These are phyloP conservation scores for Yarrowia galli DNA, from an alignment of 1,139 yeast genomes.

Conservation along the genomic window DNA sequence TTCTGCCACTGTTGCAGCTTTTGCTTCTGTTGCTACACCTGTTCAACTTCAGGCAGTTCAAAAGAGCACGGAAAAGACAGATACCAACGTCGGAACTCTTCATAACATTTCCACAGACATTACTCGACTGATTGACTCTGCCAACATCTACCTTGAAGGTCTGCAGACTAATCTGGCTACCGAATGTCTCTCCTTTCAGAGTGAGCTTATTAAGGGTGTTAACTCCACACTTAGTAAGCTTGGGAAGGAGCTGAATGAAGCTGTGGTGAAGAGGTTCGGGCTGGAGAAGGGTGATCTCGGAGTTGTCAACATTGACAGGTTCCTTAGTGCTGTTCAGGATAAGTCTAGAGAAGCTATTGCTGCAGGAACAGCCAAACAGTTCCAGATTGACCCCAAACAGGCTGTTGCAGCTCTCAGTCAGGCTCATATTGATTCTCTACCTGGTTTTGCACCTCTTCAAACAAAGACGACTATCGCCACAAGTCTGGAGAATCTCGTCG, in stretches of 20 bases:
- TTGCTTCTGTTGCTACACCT: background rate
- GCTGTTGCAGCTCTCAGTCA: background rate
- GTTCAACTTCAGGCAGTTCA: background rate
- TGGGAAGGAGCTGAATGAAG: background rate
- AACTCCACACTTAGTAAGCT: background rate
- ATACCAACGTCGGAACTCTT: background rate
- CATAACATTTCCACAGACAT: constrained; percentile 9
- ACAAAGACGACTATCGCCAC: constrained; percentile 17
- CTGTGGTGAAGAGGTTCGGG: background rate
- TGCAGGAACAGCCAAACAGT: background rate
- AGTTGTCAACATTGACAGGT: background rate
- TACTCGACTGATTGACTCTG: background rate
- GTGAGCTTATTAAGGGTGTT: background rate
- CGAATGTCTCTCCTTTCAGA: constrained; percentile 1
- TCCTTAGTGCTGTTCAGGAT: background rate
- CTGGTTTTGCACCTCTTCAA: constrained; percentile 21
- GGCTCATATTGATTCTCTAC: constrained; percentile 9
- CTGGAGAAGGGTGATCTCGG: background rate
- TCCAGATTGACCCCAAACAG: background rate
- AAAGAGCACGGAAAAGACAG: background rate
- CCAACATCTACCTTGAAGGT: constrained; percentile 26
- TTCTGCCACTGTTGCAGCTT: background rate
- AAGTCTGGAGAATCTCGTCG: constrained; percentile 19
- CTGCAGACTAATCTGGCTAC: constrained; percentile 14
- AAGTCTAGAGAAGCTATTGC: background rate